Evolutionary conservation across 305 asterid genomes (phyloP).

Genomic region (Fraxinus xanthoxyloides): DNA sequence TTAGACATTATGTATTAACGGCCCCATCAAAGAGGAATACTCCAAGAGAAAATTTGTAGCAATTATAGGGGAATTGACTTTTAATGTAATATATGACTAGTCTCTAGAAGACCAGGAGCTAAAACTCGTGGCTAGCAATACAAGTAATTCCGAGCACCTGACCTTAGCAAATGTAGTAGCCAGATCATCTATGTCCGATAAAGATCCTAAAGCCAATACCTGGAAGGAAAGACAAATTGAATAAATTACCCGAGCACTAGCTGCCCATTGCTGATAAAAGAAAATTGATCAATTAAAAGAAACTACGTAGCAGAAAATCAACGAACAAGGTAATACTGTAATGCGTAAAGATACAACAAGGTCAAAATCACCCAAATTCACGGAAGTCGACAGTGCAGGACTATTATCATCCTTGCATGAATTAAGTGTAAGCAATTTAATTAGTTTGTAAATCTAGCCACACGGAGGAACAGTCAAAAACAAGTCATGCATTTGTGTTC

Average conservation of each 20-base stretch:
- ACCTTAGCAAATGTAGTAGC: conserved; percentile 14
- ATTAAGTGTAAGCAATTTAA: not conserved
- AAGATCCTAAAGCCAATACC: not conserved
- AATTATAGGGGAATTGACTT: not conserved
- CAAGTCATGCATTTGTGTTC: not conserved
- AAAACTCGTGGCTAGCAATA: not conserved
- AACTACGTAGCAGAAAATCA: not conserved
- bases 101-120: not conserved
- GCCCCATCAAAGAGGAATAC: not conserved
- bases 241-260: not conserved
- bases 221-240: not conserved
- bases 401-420: not conserved
- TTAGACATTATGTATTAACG: not conserved
- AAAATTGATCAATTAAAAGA: not conserved
- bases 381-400: not conserved
- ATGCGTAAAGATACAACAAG: not conserved
- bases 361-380: not conserved
- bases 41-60: not conserved
- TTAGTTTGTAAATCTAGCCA: not conserved
- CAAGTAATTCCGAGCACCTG: not conserved
- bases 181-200: conserved; percentile 12
- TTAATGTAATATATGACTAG: not conserved
- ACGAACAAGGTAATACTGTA: not conserved
- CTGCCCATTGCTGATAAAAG: not conserved
- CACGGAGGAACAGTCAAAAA: not conserved